Evolutionary conservation across 2,329 filamentous ascomycete species (phyloP), one percentile per base, ranked within the genome.

Genomic region (Alternaria triticimaculans): DNA sequence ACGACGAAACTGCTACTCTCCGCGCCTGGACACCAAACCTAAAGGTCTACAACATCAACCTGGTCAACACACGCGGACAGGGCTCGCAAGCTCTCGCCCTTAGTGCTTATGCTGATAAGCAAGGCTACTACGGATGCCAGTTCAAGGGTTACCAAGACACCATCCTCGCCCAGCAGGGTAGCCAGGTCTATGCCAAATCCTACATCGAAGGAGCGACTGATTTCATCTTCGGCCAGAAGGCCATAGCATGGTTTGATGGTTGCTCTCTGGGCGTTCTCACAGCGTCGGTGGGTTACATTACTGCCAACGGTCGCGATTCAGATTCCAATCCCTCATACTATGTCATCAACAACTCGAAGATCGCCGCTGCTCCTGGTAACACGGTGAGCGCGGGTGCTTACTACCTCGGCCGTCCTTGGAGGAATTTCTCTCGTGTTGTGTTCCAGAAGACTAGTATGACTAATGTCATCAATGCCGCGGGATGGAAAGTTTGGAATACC

Each of bases 21-120:
- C 80, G 84, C 12, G 83, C 82, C 9, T 78, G 76, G 69, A 82
- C 85, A 0, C 72, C 77, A 6, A 83, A 86, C 68, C 83, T 90
- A 62, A 86, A 85, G 68, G 78, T 90, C 18, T 91, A 90, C 80
- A 90, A 90, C 67, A 81, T 91, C 74, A 87, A 89, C 73, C 79
- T 88, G 10, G 76, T 78, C 64, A 80, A 79, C 63, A 78, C 75
- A 15, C 77, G 82, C 56, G 86, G 85, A 8, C 56, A 80, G 43
- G 84, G 85, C 21, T 82, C 80, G 5, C 85, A 87, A 67, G 86
- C 84, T 12, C 79, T 88, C 51, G 87, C 87, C 3, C 63, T 89
- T 18, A 84, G 83, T 33, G 86, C 87, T 6, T 81, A 84, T 37
- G 83, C 79, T 26, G 80, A 76, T 59, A 78, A 84, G 55, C 85